These are phyloP conservation scores for Suillus alpinus DNA, from an alignment of 768 basidiomycete species.

Conservation along the genomic window DNA sequence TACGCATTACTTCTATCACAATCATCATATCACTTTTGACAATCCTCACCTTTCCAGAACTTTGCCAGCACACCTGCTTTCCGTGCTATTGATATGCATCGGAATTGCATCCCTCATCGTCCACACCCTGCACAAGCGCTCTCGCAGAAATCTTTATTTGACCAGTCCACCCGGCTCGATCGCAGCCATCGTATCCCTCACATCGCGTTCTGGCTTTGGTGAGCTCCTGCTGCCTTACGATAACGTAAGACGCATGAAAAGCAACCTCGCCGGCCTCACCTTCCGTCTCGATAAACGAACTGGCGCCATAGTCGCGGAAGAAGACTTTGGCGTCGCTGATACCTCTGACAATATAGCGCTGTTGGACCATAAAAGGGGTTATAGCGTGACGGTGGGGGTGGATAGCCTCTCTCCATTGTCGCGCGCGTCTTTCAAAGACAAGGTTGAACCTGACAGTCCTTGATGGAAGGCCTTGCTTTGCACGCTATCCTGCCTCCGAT, in stretches of 20 bases:
- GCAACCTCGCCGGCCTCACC: slow-evolving; percentile 47
- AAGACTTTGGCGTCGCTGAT: slow-evolving; percentile 23
- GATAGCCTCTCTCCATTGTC: slow-evolving; percentile 10
- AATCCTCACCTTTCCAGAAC: slow-evolving; percentile 35
- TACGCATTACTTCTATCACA: slow-evolving; percentile 30
- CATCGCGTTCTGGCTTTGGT: slow-evolving; percentile 60
- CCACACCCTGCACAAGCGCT: slow-evolving; percentile 45
- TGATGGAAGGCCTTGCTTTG: background rate
- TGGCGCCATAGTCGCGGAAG: slow-evolving; percentile 61
- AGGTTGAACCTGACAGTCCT: background rate
- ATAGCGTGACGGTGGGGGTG: slow-evolving; percentile 1
- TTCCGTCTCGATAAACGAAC: slow-evolving; percentile 58
- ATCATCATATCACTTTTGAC: background rate
- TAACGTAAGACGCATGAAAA: slow-evolving; percentile 39
- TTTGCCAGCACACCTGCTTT: slow-evolving; percentile 50
- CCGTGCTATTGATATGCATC: slow-evolving; percentile 44
- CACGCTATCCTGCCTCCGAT: background rate
- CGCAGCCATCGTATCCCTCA: slow-evolving; percentile 53
- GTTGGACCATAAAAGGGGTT: slow-evolving; percentile 10
- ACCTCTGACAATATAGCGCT: slow-evolving; percentile 15
- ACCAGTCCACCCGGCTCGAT: slow-evolving; percentile 59
- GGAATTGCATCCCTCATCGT: slow-evolving; percentile 47
- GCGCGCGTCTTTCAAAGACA: slow-evolving; percentile 5
- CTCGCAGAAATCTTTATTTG: slow-evolving; percentile 49
- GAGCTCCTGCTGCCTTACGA: slow-evolving; percentile 62